Base-by-base conservation (phyloP, 2,329 filamentous ascomycete species). In the Colletotrichum theobromicola region DNA sequence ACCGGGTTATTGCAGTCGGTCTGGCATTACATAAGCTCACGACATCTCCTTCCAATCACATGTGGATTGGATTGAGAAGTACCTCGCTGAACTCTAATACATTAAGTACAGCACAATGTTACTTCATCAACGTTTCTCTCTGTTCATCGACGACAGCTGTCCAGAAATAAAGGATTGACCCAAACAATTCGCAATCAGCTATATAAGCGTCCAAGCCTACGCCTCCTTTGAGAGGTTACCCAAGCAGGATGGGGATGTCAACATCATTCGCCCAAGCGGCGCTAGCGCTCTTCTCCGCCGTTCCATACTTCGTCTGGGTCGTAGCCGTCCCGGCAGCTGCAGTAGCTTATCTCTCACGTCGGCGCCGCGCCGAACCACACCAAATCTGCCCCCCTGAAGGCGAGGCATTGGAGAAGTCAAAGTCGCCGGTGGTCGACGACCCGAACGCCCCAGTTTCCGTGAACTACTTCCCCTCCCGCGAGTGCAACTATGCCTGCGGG, bases 401-500 rank as follows among this genome's bases (percentile, higher is more conserved):
- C 16, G n/a, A 34, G n/a, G 32, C 64, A n/a, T n/a, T 10, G 6
- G 64, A 58, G 34, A 67, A 67, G 50, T 28, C 64, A 10, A 67
- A 28, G 21, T 18, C 64, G 21, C 32, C 18, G 10, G 32, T 21
- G 32, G 64, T 18, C 32, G n/a, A 67, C 21, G 42, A 67, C 30
- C 64, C 64, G 16, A 21, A 67, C 30, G 30, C 35, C 18, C 74
- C 76, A 21, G 64, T 77, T n/a, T 76, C 76, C 10, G 76, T 77
- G 9, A 76, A 77, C 50, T 77, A 77, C 50, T 70, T 70, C 50
- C 68, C 66, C 7, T 72, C 71, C 28, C 70, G 76, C 21, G 73
- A 76, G 61, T 76, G 76, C 76, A 75, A 77, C 68, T 67, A 76
- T 26, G 69, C 69, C 53, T 90, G 88, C 78, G 86, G 84, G 10